phyloP scores from a whole-genome alignment of 1,284 basidiomycete species.

The Cutaneotrichosporon cavernicola region DNA sequence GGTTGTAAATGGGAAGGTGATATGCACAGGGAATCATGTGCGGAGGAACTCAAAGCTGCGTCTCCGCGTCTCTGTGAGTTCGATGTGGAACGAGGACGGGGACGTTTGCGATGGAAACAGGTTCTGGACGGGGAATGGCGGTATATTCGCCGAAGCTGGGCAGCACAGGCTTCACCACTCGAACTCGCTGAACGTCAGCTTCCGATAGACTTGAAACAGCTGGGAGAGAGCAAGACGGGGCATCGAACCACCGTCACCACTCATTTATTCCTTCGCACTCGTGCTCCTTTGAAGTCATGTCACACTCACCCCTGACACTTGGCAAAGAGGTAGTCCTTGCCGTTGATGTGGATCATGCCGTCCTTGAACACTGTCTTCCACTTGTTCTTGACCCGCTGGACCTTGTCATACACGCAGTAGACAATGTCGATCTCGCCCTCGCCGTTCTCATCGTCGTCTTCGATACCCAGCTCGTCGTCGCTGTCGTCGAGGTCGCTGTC shows the following conservation, averaged over 20 bases:
- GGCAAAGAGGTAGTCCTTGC: slow-evolving; percentile 94
- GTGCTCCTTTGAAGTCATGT: neutral
- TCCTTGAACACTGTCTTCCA: slow-evolving; percentile 99
- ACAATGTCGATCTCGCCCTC: slow-evolving; percentile 75
- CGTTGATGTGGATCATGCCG: slow-evolving; percentile 95
- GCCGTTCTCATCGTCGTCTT: slow-evolving; percentile 53
- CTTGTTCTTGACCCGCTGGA: slow-evolving; percentile 97
- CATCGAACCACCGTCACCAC: neutral
- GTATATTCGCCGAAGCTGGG: neutral
- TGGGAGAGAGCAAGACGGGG: neutral
- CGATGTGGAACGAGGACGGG: neutral
- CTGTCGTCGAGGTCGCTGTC: slow-evolving; percentile 96
- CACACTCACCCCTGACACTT: slow-evolving; percentile 68
- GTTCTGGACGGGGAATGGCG: neutral
- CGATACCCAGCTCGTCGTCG: slow-evolving; percentile 63
- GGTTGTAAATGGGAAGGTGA: slow-evolving; percentile 8
- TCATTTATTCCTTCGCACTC: neutral
- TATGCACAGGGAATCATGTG: slow-evolving; percentile 6
- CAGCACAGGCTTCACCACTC: slow-evolving; percentile 32
- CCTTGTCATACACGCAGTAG: slow-evolving; percentile 99
- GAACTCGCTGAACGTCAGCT: slow-evolving; percentile 35
- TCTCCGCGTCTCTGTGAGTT: neutral
- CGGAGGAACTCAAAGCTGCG: too few relatives aligned
- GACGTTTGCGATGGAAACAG: neutral
- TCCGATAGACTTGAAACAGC: neutral